Evolutionary conservation across 2,329 filamentous ascomycete species (phyloP).

Genomic region (Trichoderma atroviride): DNA sequence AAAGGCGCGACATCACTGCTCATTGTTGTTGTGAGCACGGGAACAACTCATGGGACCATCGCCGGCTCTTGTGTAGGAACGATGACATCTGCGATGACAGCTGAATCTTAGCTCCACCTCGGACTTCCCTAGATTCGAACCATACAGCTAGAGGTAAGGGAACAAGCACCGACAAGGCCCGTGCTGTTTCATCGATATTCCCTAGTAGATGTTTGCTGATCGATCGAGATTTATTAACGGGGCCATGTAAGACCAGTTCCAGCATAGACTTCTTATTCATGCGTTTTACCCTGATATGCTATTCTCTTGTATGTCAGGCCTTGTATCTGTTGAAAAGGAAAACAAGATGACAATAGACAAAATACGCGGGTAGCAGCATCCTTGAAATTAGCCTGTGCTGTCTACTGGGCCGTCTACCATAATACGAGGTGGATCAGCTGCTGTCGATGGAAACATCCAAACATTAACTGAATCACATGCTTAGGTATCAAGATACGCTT

Average conservation of each 20-base stretch:
- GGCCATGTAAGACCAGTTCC: neutral
- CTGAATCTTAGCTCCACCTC: neutral
- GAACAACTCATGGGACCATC: slow-evolving; percentile 6
- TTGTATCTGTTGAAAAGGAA: neutral
- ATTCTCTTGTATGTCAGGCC: neutral
- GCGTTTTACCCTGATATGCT: neutral
- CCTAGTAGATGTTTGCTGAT: slow-evolving; percentile 9
- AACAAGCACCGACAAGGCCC: neutral
- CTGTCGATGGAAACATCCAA: neutral
- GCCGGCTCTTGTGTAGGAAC: neutral
- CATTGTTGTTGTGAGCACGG: neutral
- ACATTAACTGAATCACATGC: neutral
- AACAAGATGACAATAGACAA: neutral
- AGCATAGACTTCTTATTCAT: neutral
- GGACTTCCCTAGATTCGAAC: neutral
- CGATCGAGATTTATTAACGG: neutral
- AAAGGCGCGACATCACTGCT: neutral
- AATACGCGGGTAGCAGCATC: neutral
- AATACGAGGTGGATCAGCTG: neutral
- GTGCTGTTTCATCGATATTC: neutral
- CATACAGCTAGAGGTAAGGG: neutral
- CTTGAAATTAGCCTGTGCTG: too few relatives aligned
- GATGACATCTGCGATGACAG: neutral
- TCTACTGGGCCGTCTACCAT: neutral
- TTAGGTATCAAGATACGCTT: neutral